These are phyloP conservation scores for Phlebiopsis gigantea DNA, from an alignment of 768 basidiomycete species.

Conservation along the genomic window DNA sequence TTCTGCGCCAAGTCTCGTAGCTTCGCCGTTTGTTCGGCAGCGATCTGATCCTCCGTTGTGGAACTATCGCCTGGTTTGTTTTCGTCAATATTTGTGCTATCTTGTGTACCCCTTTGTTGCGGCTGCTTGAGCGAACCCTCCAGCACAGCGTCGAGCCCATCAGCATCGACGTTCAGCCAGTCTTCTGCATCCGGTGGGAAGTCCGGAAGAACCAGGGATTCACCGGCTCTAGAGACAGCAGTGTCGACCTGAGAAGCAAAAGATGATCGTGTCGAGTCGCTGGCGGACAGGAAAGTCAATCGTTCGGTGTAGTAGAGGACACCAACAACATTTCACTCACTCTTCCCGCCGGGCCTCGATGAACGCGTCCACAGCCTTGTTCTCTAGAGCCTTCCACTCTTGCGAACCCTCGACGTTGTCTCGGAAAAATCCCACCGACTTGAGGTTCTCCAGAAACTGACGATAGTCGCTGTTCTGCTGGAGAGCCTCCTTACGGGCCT, in stretches of 20 bases:
- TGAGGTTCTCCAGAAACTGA: slow-evolving; percentile 65
- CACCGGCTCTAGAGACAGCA: slow-evolving; percentile 45
- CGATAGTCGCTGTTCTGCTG: slow-evolving; percentile 60
- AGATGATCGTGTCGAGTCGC: slow-evolving; percentile 59
- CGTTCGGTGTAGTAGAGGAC: not conserved
- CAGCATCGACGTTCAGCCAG: slow-evolving; percentile 81
- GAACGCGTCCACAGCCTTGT: slow-evolving; percentile 64
- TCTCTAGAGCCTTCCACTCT: slow-evolving; percentile 70
- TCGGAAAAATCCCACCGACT: slow-evolving; percentile 68
- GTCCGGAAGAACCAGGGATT: slow-evolving; percentile 19
- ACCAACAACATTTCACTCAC: slow-evolving; percentile 41
- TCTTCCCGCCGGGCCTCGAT: slow-evolving; percentile 55
- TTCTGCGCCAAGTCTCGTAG: slow-evolving; percentile 76
- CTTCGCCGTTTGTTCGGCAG: slow-evolving; percentile 61
- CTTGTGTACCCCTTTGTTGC: slow-evolving; percentile 12
- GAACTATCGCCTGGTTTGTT: slow-evolving; percentile 26
- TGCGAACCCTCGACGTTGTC: slow-evolving; percentile 72
- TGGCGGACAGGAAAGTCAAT: slow-evolving; percentile 17
- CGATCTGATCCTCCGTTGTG: slow-evolving; percentile 38
- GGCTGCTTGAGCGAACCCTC: slow-evolving; percentile 32
- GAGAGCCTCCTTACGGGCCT: slow-evolving; percentile 65
- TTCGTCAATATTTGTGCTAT: slow-evolving; percentile 18
- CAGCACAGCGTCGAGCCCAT: slow-evolving; percentile 73
- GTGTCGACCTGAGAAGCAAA: slow-evolving; percentile 71
- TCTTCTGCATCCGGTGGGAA: slow-evolving; percentile 68